Evolutionary conservation across 2,329 filamentous ascomycete species (phyloP).

Genomic region (Talaromyces sp.): DNA sequence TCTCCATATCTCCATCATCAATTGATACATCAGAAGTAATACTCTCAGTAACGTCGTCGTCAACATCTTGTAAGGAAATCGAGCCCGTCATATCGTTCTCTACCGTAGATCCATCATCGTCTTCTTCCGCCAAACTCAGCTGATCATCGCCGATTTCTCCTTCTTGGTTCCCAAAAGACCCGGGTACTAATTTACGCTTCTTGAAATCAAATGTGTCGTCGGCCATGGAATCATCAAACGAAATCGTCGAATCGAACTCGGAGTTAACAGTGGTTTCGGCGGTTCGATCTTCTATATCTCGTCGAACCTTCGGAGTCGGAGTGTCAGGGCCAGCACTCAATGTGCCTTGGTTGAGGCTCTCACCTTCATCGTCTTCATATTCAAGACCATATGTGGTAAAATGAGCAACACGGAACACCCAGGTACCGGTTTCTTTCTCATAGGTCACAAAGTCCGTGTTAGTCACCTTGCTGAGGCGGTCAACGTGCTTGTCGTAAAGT

Average conservation of each 20-base stretch:
- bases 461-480: constrained; percentile 67
- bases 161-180: constrained; percentile 66
- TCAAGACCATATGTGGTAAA: constrained; percentile 93
- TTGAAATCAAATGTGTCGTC: constrained; percentile 56
- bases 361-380: constrained; percentile 58
- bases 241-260: constrained; percentile 36
- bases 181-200: constrained; percentile 58
- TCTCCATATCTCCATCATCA: constrained; percentile 70
- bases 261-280: constrained; percentile 30
- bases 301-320: constrained; percentile 38
- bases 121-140: constrained; percentile 20
- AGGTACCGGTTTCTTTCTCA: constrained; percentile 71
- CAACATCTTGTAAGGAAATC: constrained; percentile 60
- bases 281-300: constrained; percentile 21
- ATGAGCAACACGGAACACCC: constrained; percentile 91
- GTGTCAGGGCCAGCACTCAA: constrained; percentile 49
- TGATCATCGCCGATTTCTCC: constrained; percentile 50
- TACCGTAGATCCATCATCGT: constrained; percentile 75
- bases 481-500: constrained; percentile 73
- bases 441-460: constrained; percentile 82
- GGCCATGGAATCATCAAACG: constrained; percentile 39
- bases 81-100: constrained; percentile 84
- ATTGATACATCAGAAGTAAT: constrained; percentile 58
- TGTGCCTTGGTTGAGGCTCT: constrained; percentile 48
- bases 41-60: constrained; percentile 46